Percentiles rank a stretch among this genome's conserved stretches.
Conservation (phyloP, 805 yeast species). For the Sugiyamaella marilandica region DNA sequence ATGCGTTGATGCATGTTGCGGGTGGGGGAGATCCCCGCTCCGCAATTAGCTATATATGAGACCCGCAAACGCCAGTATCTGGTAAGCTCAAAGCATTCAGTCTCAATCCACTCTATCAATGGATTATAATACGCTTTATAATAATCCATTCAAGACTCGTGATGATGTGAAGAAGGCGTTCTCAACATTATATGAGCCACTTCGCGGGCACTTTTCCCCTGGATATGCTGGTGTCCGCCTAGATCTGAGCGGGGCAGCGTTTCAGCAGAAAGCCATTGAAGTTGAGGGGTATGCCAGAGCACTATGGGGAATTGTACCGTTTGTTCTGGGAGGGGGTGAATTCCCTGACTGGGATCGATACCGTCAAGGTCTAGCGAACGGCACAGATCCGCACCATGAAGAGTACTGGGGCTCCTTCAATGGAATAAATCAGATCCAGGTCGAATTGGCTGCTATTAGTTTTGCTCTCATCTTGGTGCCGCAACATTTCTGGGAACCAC, state of each 20-base stretch:
- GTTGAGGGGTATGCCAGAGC: constrained; percentile 33
- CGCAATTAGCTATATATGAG: no score
- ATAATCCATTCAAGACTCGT: constrained; percentile 13
- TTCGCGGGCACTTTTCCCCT: constrained; percentile 16
- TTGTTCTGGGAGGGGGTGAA: constrained; percentile 22
- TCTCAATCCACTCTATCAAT: background rate
- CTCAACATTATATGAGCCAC: constrained; percentile 15
- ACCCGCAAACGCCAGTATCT: no score
- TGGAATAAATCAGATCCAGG: constrained; percentile 26
- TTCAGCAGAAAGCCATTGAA: constrained; percentile 25
- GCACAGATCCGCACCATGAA: constrained; percentile 27
- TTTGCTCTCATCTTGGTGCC: constrained; percentile 27
- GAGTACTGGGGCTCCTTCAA: constrained; percentile 32
- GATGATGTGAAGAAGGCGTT: constrained; percentile 17
- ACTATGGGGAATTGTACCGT: constrained; percentile 33
- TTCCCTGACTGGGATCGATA: constrained; percentile 28
- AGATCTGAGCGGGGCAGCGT: constrained; percentile 27
- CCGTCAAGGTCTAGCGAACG: constrained; percentile 27
- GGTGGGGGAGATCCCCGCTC: background rate
- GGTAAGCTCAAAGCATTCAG: no score
- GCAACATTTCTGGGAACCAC: constrained; percentile 30
- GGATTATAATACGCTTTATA: constrained; percentile 6
- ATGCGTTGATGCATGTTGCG: background rate
- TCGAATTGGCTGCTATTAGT: constrained; percentile 29
- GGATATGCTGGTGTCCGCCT: constrained; percentile 20